Evolutionary conservation across 768 basidiomycete species (phyloP), one percentile per base, ranked within the genome.

Genomic region (Boletellus ananas): DNA sequence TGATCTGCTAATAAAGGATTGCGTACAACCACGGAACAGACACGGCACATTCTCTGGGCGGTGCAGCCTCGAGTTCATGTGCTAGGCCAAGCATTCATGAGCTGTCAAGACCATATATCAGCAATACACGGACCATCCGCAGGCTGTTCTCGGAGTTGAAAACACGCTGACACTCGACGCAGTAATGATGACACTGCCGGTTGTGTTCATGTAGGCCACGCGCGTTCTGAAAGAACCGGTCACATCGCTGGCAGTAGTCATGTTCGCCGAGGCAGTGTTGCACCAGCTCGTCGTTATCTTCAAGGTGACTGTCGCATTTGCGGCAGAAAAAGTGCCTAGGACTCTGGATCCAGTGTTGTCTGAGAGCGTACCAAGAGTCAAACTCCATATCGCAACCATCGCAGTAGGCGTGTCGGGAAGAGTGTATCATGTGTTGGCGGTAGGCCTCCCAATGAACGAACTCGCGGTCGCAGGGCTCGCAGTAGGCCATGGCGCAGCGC

Each of bases 1-100:
- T 9, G 83, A 74, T 37, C 57, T 68, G 17, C 76, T 79, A 45
- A 81, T 62, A 65, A 87, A 87, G 1, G 47, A 56, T 18, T 54
- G 54, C 1, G 50, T 64, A 58, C 87, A 88, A 33, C 73, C 71
- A 5, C 43, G 46, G 49, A 73, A 69, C 0, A 70, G 66, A 59
- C 76, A 67, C 53, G 65, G 57, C 69, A 79, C 42, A 17, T 57
- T 34, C 68, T 52, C 50, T 3, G 73, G 64, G 8, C 64, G 63
- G 61, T 87, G 85, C 10, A 65, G 37, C 27, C 76, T 71, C 1
- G 85, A 85, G 13, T 73, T 74, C 47, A 79, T 61, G 61, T 87
- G 85, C 66, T 74, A 46, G 17, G 16, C n/a, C 34, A 37, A 13
- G 21, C 11, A 10, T 52, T 10, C 23, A 35, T 57, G 9, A 43